Evolutionary conservation across 768 basidiomycete species (phyloP).

Genomic region (Mycena haematopus): DNA sequence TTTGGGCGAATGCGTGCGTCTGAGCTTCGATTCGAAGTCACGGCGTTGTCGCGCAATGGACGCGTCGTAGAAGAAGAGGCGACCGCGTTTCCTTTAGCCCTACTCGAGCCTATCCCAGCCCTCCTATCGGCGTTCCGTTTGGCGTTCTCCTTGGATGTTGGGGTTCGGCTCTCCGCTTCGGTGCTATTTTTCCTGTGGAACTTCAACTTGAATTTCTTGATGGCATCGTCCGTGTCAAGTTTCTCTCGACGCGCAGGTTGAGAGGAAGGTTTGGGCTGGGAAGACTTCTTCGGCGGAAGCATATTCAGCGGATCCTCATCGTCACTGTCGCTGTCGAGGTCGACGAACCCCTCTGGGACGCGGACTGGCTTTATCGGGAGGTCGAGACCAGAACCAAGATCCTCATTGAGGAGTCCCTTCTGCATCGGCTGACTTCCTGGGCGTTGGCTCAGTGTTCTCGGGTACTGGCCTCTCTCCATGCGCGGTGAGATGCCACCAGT

Average conservation of each 20-base stretch:
- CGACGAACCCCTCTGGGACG: neutral
- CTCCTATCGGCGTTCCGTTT: conserved; percentile 2
- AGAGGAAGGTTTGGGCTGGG: neutral
- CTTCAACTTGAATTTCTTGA: conserved; percentile 11
- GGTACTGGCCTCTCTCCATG: neutral
- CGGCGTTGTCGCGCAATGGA: conserved; percentile 22
- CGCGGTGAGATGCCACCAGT: neutral
- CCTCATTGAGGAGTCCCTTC: conserved; percentile 5
- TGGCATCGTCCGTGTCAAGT: conserved; percentile 12
- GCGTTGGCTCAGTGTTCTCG: neutral
- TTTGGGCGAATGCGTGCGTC: neutral
- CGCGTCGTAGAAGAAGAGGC: conserved; percentile 19
- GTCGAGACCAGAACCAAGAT: conserved; percentile 9
- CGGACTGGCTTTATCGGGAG: neutral
- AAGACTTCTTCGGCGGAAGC: neutral
- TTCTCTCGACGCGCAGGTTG: neutral
- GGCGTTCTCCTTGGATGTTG: conserved; percentile 28
- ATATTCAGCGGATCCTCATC: conserved; percentile 21
- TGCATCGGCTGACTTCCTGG: conserved; percentile 5
- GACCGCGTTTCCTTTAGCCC: conserved; percentile 18
- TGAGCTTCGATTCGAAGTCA: conserved; percentile 6
- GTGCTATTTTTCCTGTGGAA: conserved; percentile 18
- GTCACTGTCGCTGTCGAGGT: conserved; percentile 2
- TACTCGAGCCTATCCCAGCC: no score
- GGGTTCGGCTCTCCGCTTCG: neutral